Evolutionary conservation across 208 protist genomes (phyloP).

Genomic region (Blechomonas ayalai): DNA sequence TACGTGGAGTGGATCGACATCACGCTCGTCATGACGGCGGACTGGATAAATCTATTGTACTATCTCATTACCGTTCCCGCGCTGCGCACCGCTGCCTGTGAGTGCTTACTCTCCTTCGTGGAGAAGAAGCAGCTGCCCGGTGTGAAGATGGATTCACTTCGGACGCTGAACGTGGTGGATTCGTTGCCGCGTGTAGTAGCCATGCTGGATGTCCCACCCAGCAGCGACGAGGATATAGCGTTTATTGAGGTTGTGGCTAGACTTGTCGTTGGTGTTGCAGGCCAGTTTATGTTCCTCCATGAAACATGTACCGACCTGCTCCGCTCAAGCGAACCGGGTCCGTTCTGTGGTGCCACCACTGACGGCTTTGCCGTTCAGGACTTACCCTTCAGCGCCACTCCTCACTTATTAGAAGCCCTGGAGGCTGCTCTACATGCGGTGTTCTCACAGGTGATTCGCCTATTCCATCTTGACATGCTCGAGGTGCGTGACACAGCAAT

Average conservation of each 20-base stretch:
- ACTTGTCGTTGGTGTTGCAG: constrained; percentile 39
- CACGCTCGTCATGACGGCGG: constrained; percentile 35
- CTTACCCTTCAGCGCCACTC: constrained; percentile 15
- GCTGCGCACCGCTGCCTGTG: constrained; percentile 37
- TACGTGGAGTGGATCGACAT: constrained; percentile 84
- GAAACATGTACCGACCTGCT: constrained; percentile 19
- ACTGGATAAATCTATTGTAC: constrained; percentile 73
- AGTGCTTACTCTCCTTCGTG: constrained; percentile 52
- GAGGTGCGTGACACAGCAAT: constrained; percentile 35
- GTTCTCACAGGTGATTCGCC: constrained; percentile 23
- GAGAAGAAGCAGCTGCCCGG: constrained; percentile 77
- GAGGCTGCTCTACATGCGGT: constrained; percentile 28
- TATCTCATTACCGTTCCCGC: constrained; percentile 33
- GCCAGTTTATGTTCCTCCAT: constrained; percentile 50
- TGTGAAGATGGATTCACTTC: constrained; percentile 52
- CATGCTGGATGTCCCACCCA: constrained; percentile 36
- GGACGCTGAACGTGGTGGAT: constrained; percentile 45
- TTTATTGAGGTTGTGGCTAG: constrained; percentile 45
- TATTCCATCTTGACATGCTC: constrained; percentile 19
- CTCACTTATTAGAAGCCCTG: constrained; percentile 20
- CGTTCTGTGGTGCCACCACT: neutral
- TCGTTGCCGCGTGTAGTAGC: constrained; percentile 45
- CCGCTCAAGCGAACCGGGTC: neutral
- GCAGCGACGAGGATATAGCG: constrained; percentile 27
- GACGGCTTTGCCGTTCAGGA: constrained; percentile 16